Evolutionary conservation across 2,329 filamentous ascomycete genomes (phyloP).

Genomic region (Phialophora macrospora): DNA sequence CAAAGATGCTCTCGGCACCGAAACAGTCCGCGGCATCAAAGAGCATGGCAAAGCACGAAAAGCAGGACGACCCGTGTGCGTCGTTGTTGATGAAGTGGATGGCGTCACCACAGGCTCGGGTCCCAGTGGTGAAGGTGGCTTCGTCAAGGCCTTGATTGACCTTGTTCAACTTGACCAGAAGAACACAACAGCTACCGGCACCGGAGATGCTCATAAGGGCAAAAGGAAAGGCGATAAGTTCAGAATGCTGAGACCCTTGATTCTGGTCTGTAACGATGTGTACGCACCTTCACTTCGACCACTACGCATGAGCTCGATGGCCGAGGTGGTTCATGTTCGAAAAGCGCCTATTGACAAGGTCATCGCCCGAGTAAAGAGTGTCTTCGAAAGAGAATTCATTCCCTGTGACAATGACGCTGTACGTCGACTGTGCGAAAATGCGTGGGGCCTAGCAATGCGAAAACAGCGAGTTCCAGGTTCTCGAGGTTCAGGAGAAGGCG

Average conservation of each 20-base stretch:
- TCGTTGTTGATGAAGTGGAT: conserved; percentile 95
- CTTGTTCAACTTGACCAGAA: conserved; percentile 84
- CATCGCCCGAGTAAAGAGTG: conserved; percentile 74
- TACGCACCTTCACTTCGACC: conserved; percentile 89
- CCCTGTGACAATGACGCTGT: conserved; percentile 87
- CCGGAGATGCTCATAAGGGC: conserved; percentile 25
- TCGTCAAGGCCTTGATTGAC: conserved; percentile 93
- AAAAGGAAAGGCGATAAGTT: conserved; percentile 83
- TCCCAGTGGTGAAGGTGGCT: conserved; percentile 79
- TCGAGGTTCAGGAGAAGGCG: conserved; percentile 55
- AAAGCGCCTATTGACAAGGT: conserved; percentile 88
- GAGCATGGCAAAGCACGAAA: conserved; percentile 63
- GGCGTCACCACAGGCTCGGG: conserved; percentile 84
- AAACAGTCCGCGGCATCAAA: conserved; percentile 77
- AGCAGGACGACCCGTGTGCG: conserved; percentile 82
- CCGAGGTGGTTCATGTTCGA: conserved; percentile 89
- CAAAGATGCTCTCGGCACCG: conserved; percentile 87
- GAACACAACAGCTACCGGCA: conserved; percentile 59
- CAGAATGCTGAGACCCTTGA: conserved; percentile 80
- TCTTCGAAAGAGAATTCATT: conserved; percentile 90
- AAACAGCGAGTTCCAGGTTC: conserved; percentile 57
- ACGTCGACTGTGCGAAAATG: conserved; percentile 69
- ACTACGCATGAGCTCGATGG: conserved; percentile 79
- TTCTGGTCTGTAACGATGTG: conserved; percentile 96
- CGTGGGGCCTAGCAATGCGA: conserved; percentile 66